Base-by-base conservation (phyloP, 2,329 filamentous ascomycete species). In the Aspergillus novoparasiticus region DNA sequence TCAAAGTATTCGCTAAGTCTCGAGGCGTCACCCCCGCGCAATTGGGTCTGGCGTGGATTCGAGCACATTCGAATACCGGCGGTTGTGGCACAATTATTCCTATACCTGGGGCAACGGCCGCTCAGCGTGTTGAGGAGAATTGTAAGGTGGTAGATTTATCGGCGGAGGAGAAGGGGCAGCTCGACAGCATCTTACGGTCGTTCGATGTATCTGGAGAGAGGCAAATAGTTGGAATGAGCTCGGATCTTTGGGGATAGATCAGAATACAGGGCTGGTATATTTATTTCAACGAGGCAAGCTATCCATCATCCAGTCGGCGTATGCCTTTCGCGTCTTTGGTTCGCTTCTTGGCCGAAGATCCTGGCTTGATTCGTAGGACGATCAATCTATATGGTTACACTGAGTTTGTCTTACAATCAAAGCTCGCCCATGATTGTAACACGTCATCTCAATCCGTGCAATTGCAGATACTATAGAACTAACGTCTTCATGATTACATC, bases 41-140 rank as follows among this genome's bases (percentile, higher is more conserved):
- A 19, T 39, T 57, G 4, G 28, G 14, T 43, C 23, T 46, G 21
- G 55, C 11, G 26, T 57, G 23, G 36, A 57, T 45, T 21, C 39
- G 55, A 9, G 34, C 39, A 32, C 55, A 46, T 26, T 48, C 41
- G 9, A 34, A 50, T 48, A 46, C 19, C 0, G 28, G 10, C 3
- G 11, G 23, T 12, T 58, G 43, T 34, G 43, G 39, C 6, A 14
- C 28, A 4, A 36, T 58, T 19, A 23, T 58, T 34, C 43, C 26
- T 32, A 58, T 34, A 23, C 56, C 26, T 32, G 43, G 23, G 23
- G 45, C 11, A 23, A 28, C 11, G 43, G 43, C 57, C 39, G 21
- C 55, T 46, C n/a, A 14, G 9, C 19, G 57, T 46, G 57, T 58
- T 30, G 30, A 39, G 21, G 57, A 58, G n/a, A 58, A 21, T 12